Evolutionary conservation across 306 rosid genomes (phyloP), one percentile per base, ranked within the genome.

Genomic region (Benincasa hispida): DNA sequence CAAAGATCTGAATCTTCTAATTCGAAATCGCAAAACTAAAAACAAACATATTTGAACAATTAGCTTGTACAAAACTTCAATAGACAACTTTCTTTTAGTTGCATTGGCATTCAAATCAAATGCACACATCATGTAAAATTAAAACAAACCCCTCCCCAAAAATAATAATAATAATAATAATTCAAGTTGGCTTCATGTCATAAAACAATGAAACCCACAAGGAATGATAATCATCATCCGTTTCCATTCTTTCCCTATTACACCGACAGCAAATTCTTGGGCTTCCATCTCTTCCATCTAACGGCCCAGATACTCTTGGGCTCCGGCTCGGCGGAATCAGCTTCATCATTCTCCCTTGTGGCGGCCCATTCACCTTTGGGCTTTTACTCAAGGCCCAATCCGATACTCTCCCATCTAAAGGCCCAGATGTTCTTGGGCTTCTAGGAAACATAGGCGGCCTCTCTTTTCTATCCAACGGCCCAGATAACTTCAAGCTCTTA

Each of bases 181-280:
- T 62, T 86, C 81, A 94, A 79, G 93, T 92, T 14, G 98, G 99
- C 47, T 95, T 89, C 77, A 95, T 81, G 78, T 92, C 99, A 18
- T 92, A 92, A 85, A 95, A 95, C 81, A 95, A 72, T 7, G 96
- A 47, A 22, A 88, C 86, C 98, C 98, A 92, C 6, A 87, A 86
- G n/a, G 91, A 76, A 45, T 78, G 93, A 25, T 95, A 94, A 45
- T 85, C 89, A 74, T 76, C 86, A 61, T 79, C 83, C 10, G 62
- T 72, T 11, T 87, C 89, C 59, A 32, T 77, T 21, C 68, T 86
- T 27, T 87, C 82, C 79, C 80, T 82, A 72, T 84, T 86, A 41
- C 74, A 86, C 0, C 83, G 91, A 17, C 86, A 68, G 27, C 42
- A 74, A 4, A 81, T 62, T 79, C 76, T 55, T 81, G 93, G 91